Evolutionary conservation across 2,329 filamentous ascomycete genomes (phyloP).

Genomic region (Orbilia brochopaga): DNA sequence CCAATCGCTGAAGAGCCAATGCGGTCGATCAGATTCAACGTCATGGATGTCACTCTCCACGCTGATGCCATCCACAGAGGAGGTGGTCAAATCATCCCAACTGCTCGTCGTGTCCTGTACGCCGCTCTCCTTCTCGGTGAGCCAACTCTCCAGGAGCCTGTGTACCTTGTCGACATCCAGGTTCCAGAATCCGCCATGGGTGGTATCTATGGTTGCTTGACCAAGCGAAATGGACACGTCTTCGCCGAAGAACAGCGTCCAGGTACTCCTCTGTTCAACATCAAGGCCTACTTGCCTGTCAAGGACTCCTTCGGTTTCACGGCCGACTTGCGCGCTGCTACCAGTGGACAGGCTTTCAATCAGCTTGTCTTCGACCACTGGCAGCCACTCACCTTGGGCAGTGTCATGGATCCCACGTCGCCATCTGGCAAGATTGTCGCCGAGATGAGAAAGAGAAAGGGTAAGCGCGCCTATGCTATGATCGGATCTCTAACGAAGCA

Average conservation of each 20-base stretch:
- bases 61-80: constrained; percentile 99
- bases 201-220: constrained; percentile 99
- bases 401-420: constrained; percentile 79
- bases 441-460: constrained; percentile 98
- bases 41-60: constrained; percentile 99
- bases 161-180: constrained; percentile 99
- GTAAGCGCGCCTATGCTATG: constrained; percentile 61
- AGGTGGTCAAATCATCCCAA: constrained; percentile 98
- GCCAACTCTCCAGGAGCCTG: constrained; percentile 90
- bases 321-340: constrained; percentile 89
- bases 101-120: constrained; percentile 95
- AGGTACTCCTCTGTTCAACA: constrained; percentile 98
- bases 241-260: constrained; percentile 98
- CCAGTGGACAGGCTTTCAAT: constrained; percentile 97
- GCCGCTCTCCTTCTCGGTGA: constrained; percentile 88
- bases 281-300: constrained; percentile 96
- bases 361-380: constrained; percentile 99
- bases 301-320: constrained; percentile 99
- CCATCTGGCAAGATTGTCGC: constrained; percentile 83
- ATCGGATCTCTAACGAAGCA: constrained; percentile 88
- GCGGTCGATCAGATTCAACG: constrained; percentile 96
- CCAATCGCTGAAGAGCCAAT: constrained; percentile 98
- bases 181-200: constrained; percentile 98
- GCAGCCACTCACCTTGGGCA: constrained; percentile 86
- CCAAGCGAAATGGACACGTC: constrained; percentile 97